A percentile compares a stretch with the other conserved stretches of the same genome.
Evolutionary conservation across 257 asterid genomes (phyloP).

Genomic region (Jasminum sambac): DNA sequence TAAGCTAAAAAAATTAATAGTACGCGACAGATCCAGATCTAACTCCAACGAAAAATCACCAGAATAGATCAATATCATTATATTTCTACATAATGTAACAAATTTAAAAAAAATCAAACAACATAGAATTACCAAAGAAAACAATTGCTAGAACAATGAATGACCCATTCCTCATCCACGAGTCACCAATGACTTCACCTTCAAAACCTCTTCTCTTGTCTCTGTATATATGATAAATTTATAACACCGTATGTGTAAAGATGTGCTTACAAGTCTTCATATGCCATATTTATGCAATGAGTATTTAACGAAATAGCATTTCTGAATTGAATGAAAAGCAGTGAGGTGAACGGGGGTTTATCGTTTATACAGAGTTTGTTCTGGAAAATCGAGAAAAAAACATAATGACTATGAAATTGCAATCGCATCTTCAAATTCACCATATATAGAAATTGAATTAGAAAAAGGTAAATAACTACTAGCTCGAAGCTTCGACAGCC

Average conservation of each 20-base stretch:
- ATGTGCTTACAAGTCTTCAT: background rate
- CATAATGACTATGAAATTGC: no score
- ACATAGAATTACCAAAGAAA: slow-evolving; percentile 28
- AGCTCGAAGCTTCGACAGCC: no score
- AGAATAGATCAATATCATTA: background rate
- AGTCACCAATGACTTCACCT: slow-evolving; percentile 30
- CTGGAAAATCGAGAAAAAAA: no score
- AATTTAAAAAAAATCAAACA: background rate
- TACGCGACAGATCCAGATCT: background rate
- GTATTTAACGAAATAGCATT: background rate
- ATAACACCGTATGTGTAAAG: background rate
- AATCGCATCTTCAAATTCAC: no score
- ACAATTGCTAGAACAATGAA: slow-evolving; percentile 35
- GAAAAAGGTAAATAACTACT: no score
- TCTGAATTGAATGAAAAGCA: background rate
- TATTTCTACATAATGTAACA: background rate
- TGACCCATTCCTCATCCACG: slow-evolving; percentile 36
- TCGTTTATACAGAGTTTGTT: background rate
- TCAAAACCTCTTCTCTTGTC: background rate
- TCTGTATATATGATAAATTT: background rate
- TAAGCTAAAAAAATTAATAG: background rate
- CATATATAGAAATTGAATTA: no score
- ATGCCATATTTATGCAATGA: no score
- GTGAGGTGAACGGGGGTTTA: background rate
- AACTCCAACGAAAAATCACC: background rate